Conservation (phyloP, 2,329 filamentous ascomycete genomes). For the Geosmithia morbida region DNA sequence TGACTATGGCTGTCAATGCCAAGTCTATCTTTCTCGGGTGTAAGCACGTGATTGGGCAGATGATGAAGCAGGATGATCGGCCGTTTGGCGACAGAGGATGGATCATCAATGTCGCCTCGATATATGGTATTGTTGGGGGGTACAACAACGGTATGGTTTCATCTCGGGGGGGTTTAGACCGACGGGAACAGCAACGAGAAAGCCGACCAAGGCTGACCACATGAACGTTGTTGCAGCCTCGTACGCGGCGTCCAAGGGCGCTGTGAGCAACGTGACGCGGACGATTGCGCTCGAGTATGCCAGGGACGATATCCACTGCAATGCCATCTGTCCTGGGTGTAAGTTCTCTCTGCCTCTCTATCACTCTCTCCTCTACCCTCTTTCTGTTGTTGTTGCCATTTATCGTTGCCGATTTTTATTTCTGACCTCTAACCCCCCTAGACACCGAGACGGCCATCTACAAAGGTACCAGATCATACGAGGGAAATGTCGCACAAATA, state of each 20-base stretch:
- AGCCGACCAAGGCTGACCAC: no score
- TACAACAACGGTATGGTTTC: constrained; percentile 9
- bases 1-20: constrained; percentile 20
- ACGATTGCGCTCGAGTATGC: constrained; percentile 34
- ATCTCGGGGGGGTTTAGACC: background rate
- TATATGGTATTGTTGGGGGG: constrained; percentile 22
- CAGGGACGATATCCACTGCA: constrained; percentile 30
- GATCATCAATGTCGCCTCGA: constrained; percentile 33
- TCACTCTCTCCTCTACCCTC: background rate
- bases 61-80: constrained; percentile 29
- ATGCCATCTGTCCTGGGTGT: constrained; percentile 37
- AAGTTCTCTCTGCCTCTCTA: constrained; percentile 3
- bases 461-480: constrained; percentile 7
- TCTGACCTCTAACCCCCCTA: constrained; percentile 1
- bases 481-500: constrained; percentile 6
- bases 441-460: constrained; percentile 13
- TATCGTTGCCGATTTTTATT: background rate
- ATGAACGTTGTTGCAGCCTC: constrained; percentile 9
- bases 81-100: constrained; percentile 26
- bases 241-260: constrained; percentile 34
- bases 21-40: constrained; percentile 22
- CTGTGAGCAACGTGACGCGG: constrained; percentile 32
- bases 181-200: no score
- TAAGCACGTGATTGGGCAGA: constrained; percentile 31
- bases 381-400: background rate